Evolutionary conservation across 148 eudicot species (phyloP).

Genomic region (Nepenthes gracilis): DNA sequence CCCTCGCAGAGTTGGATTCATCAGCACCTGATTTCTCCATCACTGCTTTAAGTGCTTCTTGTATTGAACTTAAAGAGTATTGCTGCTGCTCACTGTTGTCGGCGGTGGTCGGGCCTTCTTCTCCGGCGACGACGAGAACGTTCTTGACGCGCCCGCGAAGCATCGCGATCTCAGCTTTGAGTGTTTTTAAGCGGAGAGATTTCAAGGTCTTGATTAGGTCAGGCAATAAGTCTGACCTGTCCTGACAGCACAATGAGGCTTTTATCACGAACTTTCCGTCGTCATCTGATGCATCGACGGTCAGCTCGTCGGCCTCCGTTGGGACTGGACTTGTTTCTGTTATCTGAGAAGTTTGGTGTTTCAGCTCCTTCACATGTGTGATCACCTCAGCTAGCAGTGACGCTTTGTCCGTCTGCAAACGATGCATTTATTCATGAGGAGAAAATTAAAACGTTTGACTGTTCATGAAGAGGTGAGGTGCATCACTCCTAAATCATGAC

Average conservation of each 20-base stretch:
- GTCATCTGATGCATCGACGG: slow-evolving; percentile 44
- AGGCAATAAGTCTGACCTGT: slow-evolving; percentile 68
- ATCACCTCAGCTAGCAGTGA: slow-evolving; percentile 95
- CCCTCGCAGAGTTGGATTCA: slow-evolving; percentile 63
- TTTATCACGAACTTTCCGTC: slow-evolving; percentile 51
- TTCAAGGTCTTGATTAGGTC: slow-evolving; percentile 81
- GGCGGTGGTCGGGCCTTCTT: slow-evolving; percentile 14
- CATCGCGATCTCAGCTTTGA: slow-evolving; percentile 87
- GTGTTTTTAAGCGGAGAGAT: slow-evolving; percentile 50
- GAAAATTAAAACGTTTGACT: no score
- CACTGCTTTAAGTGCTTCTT: slow-evolving; percentile 73
- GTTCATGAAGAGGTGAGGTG: no score
- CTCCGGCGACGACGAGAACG: slow-evolving; percentile 58
- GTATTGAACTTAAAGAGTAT: slow-evolving; percentile 48
- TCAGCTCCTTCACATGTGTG: slow-evolving; percentile 93
- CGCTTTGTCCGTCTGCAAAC: slow-evolving; percentile 83
- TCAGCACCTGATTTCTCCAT: slow-evolving; percentile 54
- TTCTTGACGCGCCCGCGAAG: slow-evolving; percentile 91
- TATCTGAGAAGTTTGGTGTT: slow-evolving; percentile 72
- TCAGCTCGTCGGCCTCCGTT: slow-evolving; percentile 69
- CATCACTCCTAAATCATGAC: no score
- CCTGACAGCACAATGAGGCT: slow-evolving; percentile 89
- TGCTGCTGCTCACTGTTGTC: slow-evolving; percentile 15
- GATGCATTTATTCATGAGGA: background rate
- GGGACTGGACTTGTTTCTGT: slow-evolving; percentile 71